Conservation (phyloP, 1,284 basidiomycete species). For the Meripilus lineatus region DNA sequence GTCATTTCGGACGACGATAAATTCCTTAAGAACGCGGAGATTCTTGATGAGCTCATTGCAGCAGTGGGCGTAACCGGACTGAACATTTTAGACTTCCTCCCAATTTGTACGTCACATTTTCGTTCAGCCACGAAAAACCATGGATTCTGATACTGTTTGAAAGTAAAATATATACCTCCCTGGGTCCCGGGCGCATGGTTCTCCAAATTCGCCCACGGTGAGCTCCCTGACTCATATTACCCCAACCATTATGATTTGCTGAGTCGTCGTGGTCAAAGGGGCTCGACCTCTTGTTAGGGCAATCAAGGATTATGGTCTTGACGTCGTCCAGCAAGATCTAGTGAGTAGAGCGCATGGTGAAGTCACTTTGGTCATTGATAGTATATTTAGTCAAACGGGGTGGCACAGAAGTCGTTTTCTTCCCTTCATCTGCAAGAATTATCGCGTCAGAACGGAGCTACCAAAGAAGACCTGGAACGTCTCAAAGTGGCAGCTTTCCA, state of each 20-base stretch:
- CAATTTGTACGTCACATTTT: slow-evolving; percentile 2
- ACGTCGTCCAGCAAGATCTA: slow-evolving; percentile 17
- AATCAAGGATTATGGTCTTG: slow-evolving; percentile 16
- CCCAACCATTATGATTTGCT: neutral
- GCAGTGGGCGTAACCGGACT: slow-evolving; percentile 43
- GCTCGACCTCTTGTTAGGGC: neutral
- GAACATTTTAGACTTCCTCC: slow-evolving; percentile 2
- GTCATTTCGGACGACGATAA: slow-evolving; percentile 25
- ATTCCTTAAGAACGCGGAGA: slow-evolving; percentile 37
- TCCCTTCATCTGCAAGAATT: slow-evolving; percentile 16
- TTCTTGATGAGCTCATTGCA: slow-evolving; percentile 42
- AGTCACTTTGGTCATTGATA: too few species aligned
- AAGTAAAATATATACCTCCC: neutral
- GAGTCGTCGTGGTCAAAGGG: too few species aligned
- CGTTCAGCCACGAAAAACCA: neutral
- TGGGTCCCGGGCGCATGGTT: neutral
- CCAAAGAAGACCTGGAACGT: slow-evolving; percentile 28
- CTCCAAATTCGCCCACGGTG: neutral
- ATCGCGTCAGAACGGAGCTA: slow-evolving; percentile 13
- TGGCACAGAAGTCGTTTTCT: slow-evolving; percentile 14
- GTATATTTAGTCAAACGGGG: slow-evolving; percentile 14
- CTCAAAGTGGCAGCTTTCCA: slow-evolving; percentile 36
- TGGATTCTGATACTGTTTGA: neutral
- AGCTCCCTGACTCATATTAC: neutral
- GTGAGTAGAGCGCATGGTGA: too few species aligned